phyloP scores from a whole-genome alignment of 768 basidiomycete species.

The Termitomyces sp. region DNA sequence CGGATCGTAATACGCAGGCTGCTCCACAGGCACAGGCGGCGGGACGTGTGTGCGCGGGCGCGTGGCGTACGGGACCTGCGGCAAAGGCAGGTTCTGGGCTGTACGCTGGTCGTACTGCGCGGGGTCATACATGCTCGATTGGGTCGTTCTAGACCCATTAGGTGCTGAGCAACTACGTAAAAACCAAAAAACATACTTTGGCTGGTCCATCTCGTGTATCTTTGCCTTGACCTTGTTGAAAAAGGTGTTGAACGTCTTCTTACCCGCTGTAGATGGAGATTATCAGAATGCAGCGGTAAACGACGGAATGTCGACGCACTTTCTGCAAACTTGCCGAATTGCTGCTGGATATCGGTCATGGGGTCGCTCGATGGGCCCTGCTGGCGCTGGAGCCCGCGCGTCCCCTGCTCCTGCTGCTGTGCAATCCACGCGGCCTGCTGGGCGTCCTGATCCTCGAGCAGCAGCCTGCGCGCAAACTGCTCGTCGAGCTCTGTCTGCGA shows the following conservation, averaged over 20 bases:
- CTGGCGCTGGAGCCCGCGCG: background rate
- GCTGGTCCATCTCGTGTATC: slow-evolving; percentile 74
- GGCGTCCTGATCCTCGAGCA: slow-evolving; percentile 53
- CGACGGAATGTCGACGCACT: slow-evolving; percentile 39
- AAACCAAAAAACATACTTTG: slow-evolving; percentile 26
- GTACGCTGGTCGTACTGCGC: slow-evolving; percentile 7
- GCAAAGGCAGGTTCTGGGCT: too few species aligned
- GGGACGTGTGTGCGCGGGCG: background rate
- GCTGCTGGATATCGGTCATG: slow-evolving; percentile 66
- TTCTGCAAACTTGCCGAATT: slow-evolving; percentile 72
- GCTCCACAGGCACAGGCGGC: slow-evolving; percentile 14
- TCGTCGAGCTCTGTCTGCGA: slow-evolving; percentile 74
- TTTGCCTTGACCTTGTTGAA: slow-evolving; percentile 79
- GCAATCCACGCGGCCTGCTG: slow-evolving; percentile 31
- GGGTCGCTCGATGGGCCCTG: slow-evolving; percentile 30
- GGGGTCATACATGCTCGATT: slow-evolving; percentile 5
- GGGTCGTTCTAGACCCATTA: too few species aligned
- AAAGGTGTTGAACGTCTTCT: slow-evolving; percentile 68
- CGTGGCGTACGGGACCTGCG: slow-evolving; percentile 4
- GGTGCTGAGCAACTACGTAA: too few species aligned
- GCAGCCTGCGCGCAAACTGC: slow-evolving; percentile 66
- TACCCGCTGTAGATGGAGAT: slow-evolving; percentile 44
- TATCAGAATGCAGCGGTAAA: background rate
- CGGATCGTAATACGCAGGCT: slow-evolving; percentile 27
- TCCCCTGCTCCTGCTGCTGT: slow-evolving; percentile 15